Conservation (phyloP, 495 filamentous ascomycete species). For the Rhypophila decipiens region DNA sequence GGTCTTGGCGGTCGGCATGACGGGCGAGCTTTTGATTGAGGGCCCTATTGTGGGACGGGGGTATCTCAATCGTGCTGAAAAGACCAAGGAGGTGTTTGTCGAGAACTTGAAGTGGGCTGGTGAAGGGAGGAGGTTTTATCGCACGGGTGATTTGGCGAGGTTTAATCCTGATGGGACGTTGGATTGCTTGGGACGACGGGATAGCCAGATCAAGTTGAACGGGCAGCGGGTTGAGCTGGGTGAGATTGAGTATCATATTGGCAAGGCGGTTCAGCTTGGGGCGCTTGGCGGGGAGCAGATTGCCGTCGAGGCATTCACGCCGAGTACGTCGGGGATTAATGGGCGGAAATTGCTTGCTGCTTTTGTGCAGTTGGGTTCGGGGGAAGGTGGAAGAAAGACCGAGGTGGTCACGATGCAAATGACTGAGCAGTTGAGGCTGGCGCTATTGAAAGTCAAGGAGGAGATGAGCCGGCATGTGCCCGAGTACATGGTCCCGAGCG, state of each 20-base stretch:
- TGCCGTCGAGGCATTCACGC: neutral
- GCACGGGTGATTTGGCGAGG: slow-evolving; percentile 53
- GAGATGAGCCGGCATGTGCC: too few relatives aligned
- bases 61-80: slow-evolving; percentile 62
- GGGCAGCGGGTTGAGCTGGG: slow-evolving; percentile 34
- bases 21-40: slow-evolving; percentile 72
- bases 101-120: slow-evolving; percentile 1
- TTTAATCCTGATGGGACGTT: slow-evolving; percentile 48
- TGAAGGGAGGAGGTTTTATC: slow-evolving; percentile 36
- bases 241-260: slow-evolving; percentile 40
- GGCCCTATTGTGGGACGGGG: slow-evolving; percentile 50
- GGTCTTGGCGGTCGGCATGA: neutral
- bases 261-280: neutral
- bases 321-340: too few relatives aligned
- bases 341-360: neutral
- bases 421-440: neutral
- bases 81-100: slow-evolving; percentile 46
- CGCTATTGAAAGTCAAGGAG: too few relatives aligned
- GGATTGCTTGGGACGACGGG: slow-evolving; percentile 37
- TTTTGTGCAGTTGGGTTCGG: neutral
- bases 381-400: neutral
- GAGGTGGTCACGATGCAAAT: neutral
- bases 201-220: slow-evolving; percentile 32
- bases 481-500: neutral
- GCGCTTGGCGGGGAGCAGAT: too few relatives aligned